phyloP scores from a whole-genome alignment of 306 rosid species.

The Geum urbanum region DNA sequence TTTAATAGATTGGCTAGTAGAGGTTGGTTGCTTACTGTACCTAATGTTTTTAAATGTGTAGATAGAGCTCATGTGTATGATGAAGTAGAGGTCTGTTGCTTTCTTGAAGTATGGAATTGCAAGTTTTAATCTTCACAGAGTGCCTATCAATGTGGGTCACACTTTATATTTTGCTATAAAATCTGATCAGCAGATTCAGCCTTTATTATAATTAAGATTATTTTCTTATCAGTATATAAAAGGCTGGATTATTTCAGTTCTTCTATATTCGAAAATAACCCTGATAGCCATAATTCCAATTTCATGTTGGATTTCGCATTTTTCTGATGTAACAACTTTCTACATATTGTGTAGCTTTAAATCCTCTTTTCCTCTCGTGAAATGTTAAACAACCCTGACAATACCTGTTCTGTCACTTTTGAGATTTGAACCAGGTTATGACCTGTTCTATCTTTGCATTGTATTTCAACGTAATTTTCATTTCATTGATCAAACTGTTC shows the following conservation, averaged over 20 bases:
- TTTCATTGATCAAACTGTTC: background rate
- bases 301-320: background rate
- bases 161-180: background rate
- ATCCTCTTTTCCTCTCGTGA: background rate
- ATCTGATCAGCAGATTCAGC: background rate
- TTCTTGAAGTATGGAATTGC: background rate
- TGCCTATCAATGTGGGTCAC: background rate
- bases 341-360: background rate
- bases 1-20: slow-evolving; percentile 94
- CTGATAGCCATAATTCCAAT: background rate
- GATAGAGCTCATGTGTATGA: slow-evolving; percentile 4
- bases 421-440: background rate
- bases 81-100: background rate
- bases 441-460: background rate
- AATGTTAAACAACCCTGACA: background rate
- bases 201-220: background rate
- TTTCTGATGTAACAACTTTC: background rate
- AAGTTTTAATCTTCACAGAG: background rate
- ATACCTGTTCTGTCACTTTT: background rate
- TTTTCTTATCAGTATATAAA: background rate
- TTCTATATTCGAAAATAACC: background rate
- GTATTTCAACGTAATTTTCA: background rate
- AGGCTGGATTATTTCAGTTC: background rate
- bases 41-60: background rate
- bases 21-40: slow-evolving; percentile 51